phyloP scores from a whole-genome alignment of 371 early-diverging fungal genomes.

The Mucor racemosus region DNA sequence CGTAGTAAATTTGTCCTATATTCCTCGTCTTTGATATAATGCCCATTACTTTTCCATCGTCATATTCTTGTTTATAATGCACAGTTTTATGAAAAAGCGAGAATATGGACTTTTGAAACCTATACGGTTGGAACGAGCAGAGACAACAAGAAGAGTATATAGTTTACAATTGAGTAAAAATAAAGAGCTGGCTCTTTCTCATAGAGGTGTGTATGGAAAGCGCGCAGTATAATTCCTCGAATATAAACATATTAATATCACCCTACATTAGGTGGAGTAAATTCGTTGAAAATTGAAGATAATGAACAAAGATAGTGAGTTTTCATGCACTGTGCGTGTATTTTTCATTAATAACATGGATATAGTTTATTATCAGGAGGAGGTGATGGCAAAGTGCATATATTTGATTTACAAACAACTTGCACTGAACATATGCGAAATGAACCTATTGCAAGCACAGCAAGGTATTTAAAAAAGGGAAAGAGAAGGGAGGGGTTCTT shows the following conservation, averaged over 20 bases:
- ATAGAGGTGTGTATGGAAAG: constrained; percentile 35
- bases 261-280: constrained; percentile 51
- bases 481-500: too few relatives aligned
- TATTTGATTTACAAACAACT: constrained; percentile 70
- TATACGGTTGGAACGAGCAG: constrained; percentile 38
- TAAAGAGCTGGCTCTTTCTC: constrained; percentile 43
- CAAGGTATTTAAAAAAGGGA: constrained; percentile 39
- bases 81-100: constrained; percentile 41
- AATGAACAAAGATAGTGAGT: constrained; percentile 68
- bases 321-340: neutral
- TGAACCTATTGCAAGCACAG: constrained; percentile 48
- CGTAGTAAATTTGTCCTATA: neutral
- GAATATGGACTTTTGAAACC: constrained; percentile 41
- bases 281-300: constrained; percentile 58
- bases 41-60: neutral
- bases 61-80: constrained; percentile 24
- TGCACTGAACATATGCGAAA: constrained; percentile 44
- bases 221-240: neutral
- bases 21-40: neutral
- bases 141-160: constrained; percentile 42
- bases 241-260: too few relatives aligned
- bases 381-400: constrained; percentile 66
- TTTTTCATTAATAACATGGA: neutral
- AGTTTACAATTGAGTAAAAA: constrained; percentile 37
- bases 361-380: constrained; percentile 71